Evolutionary conservation across 2,329 filamentous ascomycete genomes (phyloP), one percentile per base, ranked within the genome.

Genomic region (Penicillium glabrum): DNA sequence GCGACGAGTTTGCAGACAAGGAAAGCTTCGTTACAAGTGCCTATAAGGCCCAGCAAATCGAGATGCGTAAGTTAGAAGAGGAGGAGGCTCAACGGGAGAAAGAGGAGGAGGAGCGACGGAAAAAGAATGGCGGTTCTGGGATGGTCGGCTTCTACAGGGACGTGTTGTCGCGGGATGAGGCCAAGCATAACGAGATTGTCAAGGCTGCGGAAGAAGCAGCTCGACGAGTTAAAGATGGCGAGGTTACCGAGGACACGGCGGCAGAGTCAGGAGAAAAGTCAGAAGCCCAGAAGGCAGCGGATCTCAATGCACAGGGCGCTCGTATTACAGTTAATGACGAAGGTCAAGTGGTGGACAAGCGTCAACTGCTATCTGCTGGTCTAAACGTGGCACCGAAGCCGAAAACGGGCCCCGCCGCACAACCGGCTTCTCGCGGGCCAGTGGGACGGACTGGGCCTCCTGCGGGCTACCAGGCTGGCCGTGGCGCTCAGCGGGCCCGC

Each of bases 1-100:
- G 85, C n/a, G 86, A 88, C 48, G 84, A 85, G 58, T 88, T 86
- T 58, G 84, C 80, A 0, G 86, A 87, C 64, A 88, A 87, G 68
- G 86, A 88, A 70, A 86, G 83, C 67, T 88, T 88, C 59, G 86
- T 88, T 43, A 88, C 86, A 1, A 77, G 79, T 1, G 85, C 86
- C 35, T 88, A 88, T 71, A 87, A 86, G 70, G 77, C 78, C 59
- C 85, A 88, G 66, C 85, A 88, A 68, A 84, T 83, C 66, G 86
- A 88, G 68, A 75, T 83, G 57, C 76, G 79, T 54, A 74, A 75
- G 56, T 67, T 84, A 21, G 84, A 88, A 63, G 83, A 81, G 54
- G 85, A 86, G 59, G 85, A 87, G 67, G 79, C 78, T 65, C 74
- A 70, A 56, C 76, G 76, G 48, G 80, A 83, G 59, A 80, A 80